phyloP scores from a whole-genome alignment of 345 rosid genomes.

The Mallotus nudiflorus region DNA sequence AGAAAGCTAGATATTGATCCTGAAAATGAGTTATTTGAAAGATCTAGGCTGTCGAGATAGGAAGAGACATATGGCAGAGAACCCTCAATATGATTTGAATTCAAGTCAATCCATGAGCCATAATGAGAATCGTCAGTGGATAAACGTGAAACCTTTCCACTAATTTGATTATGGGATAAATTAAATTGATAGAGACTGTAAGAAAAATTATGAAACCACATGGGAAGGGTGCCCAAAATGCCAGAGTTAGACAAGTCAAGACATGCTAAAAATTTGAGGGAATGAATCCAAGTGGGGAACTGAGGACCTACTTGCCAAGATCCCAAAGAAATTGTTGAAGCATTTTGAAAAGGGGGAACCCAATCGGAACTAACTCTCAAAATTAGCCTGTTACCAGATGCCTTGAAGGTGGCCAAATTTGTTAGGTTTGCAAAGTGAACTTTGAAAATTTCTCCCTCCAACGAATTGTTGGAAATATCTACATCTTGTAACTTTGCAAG shows the following conservation, averaged over 20 bases:
- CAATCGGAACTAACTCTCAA: slow-evolving; percentile 2
- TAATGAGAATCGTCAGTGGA: too few relatives aligned
- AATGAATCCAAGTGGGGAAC: slow-evolving; percentile 1
- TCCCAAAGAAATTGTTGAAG: too few relatives aligned
- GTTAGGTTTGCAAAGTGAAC: slow-evolving; percentile 26
- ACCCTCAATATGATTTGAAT: slow-evolving; percentile 1
- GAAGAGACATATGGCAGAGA: background rate
- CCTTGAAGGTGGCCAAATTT: slow-evolving; percentile 2
- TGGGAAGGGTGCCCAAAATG: background rate
- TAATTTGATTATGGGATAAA: slow-evolving; percentile 4
- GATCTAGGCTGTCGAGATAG: background rate
- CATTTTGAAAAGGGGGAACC: too few relatives aligned
- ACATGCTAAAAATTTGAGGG: background rate
- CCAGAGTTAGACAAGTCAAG: background rate
- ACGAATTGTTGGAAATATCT: slow-evolving; percentile 10
- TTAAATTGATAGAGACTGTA: background rate
- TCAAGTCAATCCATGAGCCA: too few relatives aligned
- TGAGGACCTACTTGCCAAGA: too few relatives aligned
- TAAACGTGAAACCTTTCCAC: background rate
- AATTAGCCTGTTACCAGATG: background rate
- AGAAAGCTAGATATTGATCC: slow-evolving; percentile 3
- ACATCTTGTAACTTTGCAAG: background rate
- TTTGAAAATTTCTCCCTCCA: slow-evolving; percentile 24
- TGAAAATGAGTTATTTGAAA: too few relatives aligned
- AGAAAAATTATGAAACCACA: background rate